Conservation (phyloP, 2,329 filamentous ascomycete species). For the Aspergillus floridensis region DNA sequence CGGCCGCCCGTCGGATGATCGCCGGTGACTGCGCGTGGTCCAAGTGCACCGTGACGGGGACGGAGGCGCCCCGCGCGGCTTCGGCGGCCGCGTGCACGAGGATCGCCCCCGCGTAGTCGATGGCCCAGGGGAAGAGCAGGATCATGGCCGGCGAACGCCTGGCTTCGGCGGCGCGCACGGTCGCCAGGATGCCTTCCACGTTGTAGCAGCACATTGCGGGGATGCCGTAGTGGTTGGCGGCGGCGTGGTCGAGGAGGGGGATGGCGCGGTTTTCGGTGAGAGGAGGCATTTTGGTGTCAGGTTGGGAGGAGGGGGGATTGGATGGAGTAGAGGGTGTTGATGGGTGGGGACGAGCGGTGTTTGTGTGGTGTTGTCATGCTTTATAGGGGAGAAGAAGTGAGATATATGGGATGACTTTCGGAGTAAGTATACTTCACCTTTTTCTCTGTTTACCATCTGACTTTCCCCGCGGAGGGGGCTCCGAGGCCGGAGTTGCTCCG, state of each 20-base stretch:
- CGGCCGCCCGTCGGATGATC: slow-evolving; percentile 59
- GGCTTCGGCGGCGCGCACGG: slow-evolving; percentile 66
- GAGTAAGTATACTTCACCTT: not conserved
- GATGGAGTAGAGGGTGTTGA: too few relatives aligned
- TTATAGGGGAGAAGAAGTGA: not conserved
- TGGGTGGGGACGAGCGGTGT: not conserved
- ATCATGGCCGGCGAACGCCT: slow-evolving; percentile 68
- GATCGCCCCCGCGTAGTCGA: slow-evolving; percentile 60
- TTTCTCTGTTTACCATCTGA: not conserved
- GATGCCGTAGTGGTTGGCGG: slow-evolving; percentile 57
- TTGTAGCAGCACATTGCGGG: slow-evolving; percentile 66
- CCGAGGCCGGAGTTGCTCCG: slow-evolving; percentile 18
- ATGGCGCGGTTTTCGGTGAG: slow-evolving; percentile 52
- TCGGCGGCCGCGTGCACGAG: slow-evolving; percentile 57
- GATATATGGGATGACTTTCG: not conserved
- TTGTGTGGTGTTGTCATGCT: not conserved
- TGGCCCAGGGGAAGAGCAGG: slow-evolving; percentile 71
- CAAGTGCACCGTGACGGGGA: slow-evolving; percentile 63
- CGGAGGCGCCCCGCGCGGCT: slow-evolving; percentile 55
- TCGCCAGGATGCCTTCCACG: slow-evolving; percentile 67
- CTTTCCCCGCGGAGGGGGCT: not conserved
- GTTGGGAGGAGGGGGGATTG: not conserved
- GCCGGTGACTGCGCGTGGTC: slow-evolving; percentile 66
- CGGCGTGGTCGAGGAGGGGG: slow-evolving; percentile 57
- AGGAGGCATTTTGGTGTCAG: slow-evolving; percentile 32